Conservation (phyloP, 805 yeast species). For the Kuraishia ogatae region DNA sequence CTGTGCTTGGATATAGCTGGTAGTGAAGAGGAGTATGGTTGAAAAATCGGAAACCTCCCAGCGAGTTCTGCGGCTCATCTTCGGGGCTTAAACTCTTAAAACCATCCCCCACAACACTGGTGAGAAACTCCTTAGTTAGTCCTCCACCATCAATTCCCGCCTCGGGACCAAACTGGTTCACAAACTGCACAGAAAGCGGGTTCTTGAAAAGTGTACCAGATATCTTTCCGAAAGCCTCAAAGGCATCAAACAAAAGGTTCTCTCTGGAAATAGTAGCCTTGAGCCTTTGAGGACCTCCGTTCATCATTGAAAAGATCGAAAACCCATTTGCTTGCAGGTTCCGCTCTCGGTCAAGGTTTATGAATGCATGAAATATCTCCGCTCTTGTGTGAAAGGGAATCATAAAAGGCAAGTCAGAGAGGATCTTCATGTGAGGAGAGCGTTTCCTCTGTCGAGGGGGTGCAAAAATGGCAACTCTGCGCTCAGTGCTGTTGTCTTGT, state of each 20-base stretch:
- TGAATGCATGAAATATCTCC: constrained; percentile 55
- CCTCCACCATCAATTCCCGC: constrained; percentile 98
- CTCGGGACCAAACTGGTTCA: constrained; percentile 57
- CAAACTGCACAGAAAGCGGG: constrained; percentile 55
- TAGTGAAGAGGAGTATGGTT: constrained; percentile 37
- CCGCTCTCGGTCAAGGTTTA: constrained; percentile 39
- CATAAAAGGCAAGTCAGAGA: constrained; percentile 68
- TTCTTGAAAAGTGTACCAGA: constrained; percentile 49
- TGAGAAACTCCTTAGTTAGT: constrained; percentile 81
- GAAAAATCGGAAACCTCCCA: constrained; percentile 21
- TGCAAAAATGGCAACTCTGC: not conserved
- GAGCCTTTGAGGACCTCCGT: constrained; percentile 12
- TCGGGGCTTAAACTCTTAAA: constrained; percentile 24
- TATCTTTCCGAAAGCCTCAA: constrained; percentile 39
- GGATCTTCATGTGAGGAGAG: constrained; percentile 32
- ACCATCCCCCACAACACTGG: constrained; percentile 61
- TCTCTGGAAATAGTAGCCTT: constrained; percentile 61
- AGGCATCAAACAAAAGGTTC: constrained; percentile 68
- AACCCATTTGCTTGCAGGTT: not conserved
- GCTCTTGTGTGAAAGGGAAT: constrained; percentile 72
- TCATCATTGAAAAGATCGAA: not conserved
- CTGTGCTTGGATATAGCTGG: constrained; percentile 70
- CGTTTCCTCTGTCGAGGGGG: not conserved
- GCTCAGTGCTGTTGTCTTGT: constrained; percentile 4
- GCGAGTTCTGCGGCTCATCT: not conserved